Evolutionary conservation across 83 land plant genomes (phyloP).

Genomic region (Picea engelmannii): DNA sequence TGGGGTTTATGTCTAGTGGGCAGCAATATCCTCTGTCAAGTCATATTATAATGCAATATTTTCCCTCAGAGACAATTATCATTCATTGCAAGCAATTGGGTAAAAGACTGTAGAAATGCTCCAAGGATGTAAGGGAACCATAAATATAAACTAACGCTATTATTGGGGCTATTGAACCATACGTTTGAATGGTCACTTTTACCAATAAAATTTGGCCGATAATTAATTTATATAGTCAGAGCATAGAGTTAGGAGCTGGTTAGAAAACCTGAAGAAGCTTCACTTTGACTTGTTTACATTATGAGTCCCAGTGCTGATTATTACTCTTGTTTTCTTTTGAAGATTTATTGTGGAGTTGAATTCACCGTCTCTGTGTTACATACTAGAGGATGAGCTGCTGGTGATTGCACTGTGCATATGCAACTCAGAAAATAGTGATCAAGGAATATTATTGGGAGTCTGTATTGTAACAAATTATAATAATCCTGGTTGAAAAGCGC

Average conservation of each 20-base stretch:
- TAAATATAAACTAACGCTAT: neutral
- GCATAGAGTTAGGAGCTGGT: neutral
- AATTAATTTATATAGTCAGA: neutral
- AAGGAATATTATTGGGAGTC: neutral
- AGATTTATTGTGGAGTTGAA: neutral
- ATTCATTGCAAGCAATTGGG: too few species aligned
- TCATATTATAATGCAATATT: too few species aligned
- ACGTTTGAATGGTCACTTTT: neutral
- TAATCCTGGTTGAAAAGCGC: neutral
- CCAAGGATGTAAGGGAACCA: too few species aligned
- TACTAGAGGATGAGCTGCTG: neutral
- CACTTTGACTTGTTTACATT: neutral
- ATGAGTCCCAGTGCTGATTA: neutral
- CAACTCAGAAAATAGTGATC: neutral
- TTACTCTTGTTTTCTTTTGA: neutral
- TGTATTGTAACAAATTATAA: neutral
- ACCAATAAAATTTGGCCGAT: neutral
- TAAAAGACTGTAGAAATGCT: too few species aligned
- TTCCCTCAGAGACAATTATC: too few species aligned
- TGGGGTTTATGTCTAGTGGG: too few species aligned
- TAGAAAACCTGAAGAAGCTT: neutral
- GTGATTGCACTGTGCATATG: neutral
- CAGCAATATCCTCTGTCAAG: neutral
- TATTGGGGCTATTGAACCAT: neutral
- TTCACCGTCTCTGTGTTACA: neutral